Conservation (phyloP, 306 rosid species). For the Sicyos edulis region DNA sequence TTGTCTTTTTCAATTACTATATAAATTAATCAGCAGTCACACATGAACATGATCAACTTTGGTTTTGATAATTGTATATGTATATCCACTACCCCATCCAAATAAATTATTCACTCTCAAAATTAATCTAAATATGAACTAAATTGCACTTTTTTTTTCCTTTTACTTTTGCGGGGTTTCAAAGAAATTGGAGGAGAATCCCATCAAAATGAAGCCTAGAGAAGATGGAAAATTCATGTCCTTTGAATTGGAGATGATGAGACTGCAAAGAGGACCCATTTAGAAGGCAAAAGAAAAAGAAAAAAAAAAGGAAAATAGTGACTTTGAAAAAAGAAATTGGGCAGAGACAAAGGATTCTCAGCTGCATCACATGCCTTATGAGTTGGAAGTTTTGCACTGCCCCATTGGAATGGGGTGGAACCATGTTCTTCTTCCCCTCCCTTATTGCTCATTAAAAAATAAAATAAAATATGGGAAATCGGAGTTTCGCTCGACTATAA, state of each 20-base stretch:
- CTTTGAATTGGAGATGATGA: slow-evolving; percentile 30
- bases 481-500: no score
- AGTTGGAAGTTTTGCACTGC: slow-evolving; percentile 44
- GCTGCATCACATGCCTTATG: slow-evolving; percentile 51
- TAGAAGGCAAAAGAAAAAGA: neutral
- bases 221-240: neutral
- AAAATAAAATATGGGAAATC: no score
- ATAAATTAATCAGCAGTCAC: slow-evolving; percentile 14
- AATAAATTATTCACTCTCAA: neutral
- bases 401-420: slow-evolving; percentile 54
- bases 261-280: slow-evolving; percentile 34
- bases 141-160: neutral
- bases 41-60: slow-evolving; percentile 15
- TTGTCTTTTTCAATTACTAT: neutral
- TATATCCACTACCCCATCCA: slow-evolving; percentile 16
- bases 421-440: slow-evolving; percentile 37
- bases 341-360: slow-evolving; percentile 47
- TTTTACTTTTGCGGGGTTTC: neutral
- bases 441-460: slow-evolving; percentile 10
- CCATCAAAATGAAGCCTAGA: slow-evolving; percentile 18
- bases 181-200: neutral
- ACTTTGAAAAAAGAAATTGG: slow-evolving; percentile 28
- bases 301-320: neutral
- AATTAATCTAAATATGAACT: neutral
- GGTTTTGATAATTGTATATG: neutral